Conservation (phyloP, 371 early-diverging fungal genomes). For the Rhizopus arrhizus region DNA sequence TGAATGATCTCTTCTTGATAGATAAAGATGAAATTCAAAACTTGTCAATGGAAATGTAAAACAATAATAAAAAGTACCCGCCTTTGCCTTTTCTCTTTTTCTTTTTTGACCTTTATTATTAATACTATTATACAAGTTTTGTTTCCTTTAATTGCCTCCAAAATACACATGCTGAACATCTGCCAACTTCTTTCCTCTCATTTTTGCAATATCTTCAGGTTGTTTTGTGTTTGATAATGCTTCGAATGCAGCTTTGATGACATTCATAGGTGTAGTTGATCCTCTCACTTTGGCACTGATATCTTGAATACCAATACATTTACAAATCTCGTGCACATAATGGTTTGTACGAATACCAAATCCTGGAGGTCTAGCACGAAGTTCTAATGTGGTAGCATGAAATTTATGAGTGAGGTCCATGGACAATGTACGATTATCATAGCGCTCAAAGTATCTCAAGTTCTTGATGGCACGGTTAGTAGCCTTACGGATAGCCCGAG, state of each 20-base stretch:
- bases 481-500: constrained; percentile 88
- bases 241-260: constrained; percentile 94
- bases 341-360: constrained; percentile 93
- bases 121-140: neutral
- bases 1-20: constrained; percentile 26
- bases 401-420: constrained; percentile 89
- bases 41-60: neutral
- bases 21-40: constrained; percentile 13
- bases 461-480: constrained; percentile 86
- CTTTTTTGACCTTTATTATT: constrained; percentile 6
- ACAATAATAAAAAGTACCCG: neutral
- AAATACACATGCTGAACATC: constrained; percentile 88
- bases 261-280: constrained; percentile 95
- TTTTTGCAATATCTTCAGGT: constrained; percentile 86
- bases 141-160: constrained; percentile 47
- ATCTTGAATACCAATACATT: constrained; percentile 93
- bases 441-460: constrained; percentile 83
- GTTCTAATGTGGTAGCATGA: constrained; percentile 80
- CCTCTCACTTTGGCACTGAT: constrained; percentile 91
- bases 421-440: constrained; percentile 93
- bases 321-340: constrained; percentile 93
- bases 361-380: constrained; percentile 92
- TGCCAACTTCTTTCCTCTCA: constrained; percentile 86
- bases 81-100: neutral
- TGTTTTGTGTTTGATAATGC: constrained; percentile 85